These are phyloP conservation scores for Starmerella scarabaei DNA, from an alignment of 805 yeast species.

Conservation along the genomic window DNA sequence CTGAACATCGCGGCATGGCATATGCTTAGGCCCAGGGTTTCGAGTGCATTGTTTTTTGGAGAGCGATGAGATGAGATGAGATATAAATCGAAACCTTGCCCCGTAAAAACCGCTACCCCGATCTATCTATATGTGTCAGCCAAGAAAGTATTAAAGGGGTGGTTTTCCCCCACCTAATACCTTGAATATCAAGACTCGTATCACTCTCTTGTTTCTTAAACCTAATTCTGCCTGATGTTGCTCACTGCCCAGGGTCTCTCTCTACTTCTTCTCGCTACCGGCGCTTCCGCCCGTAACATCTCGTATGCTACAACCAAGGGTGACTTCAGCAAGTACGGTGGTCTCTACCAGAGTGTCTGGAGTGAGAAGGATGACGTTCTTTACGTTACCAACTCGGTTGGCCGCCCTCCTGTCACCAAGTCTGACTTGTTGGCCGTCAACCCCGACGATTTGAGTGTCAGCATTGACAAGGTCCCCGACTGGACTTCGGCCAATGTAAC, in stretches of 20 bases:
- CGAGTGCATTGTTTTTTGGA: too few species aligned
- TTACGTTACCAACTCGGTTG: slow-evolving; percentile 9
- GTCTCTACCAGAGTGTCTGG: slow-evolving; percentile 12
- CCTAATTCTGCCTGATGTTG: not conserved
- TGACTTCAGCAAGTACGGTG: slow-evolving; percentile 5
- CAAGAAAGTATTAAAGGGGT: not conserved
- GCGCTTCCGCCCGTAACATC: slow-evolving; percentile 1
- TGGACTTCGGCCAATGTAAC: not conserved
- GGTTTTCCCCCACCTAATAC: not conserved
- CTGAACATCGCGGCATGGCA: too few species aligned
- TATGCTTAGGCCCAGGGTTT: too few species aligned
- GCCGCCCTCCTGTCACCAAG: slow-evolving; percentile 11
- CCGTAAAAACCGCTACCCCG: not conserved
- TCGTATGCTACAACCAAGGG: not conserved
- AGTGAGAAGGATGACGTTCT: slow-evolving; percentile 3
- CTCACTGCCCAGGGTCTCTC: not conserved
- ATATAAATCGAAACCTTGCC: not conserved
- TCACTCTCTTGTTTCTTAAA: not conserved
- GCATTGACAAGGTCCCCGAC: not conserved
- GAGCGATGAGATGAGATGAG: not conserved
- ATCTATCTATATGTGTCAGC: not conserved
- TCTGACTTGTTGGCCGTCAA: slow-evolving; percentile 10
- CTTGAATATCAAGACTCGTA: not conserved
- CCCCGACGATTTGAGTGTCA: slow-evolving; percentile 4
- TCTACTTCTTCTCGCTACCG: not conserved